These are phyloP conservation scores for Pythium brachiatum DNA, from an alignment of 352 stramenopile genomes.

Conservation along the genomic window DNA sequence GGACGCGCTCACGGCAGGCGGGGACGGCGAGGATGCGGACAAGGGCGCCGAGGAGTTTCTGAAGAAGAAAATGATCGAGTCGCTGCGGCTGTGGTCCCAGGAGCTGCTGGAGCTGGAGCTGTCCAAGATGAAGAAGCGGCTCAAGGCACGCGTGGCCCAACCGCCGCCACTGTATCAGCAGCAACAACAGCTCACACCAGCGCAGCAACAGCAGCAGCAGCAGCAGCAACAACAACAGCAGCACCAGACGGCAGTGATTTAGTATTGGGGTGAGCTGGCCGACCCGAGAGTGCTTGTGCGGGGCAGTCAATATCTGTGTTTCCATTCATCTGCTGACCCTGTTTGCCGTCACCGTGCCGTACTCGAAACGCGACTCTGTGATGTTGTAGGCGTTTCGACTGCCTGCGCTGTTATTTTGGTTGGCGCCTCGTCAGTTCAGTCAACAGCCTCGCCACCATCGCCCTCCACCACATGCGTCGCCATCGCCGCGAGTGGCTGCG, in stretches of 20 bases:
- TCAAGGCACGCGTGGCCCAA: slow-evolving; percentile 33
- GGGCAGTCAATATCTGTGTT: background rate
- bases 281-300: background rate
- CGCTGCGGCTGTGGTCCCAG: slow-evolving; percentile 63
- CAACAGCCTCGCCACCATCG: background rate
- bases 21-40: slow-evolving; percentile 32
- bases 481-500: slow-evolving; percentile 17
- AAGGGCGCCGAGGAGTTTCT: slow-evolving; percentile 50
- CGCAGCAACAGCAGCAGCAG: slow-evolving; percentile 12
- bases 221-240: slow-evolving; percentile 11
- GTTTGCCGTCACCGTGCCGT: background rate
- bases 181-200: background rate
- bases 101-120: slow-evolving; percentile 69
- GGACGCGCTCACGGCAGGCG: slow-evolving; percentile 5
- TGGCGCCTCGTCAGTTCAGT: background rate
- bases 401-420: background rate
- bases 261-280: background rate
- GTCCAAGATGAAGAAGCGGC: slow-evolving; percentile 62
- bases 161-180: slow-evolving; percentile 3
- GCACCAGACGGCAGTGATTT: slow-evolving; percentile 36
- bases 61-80: slow-evolving; percentile 79
- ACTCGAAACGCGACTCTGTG: background rate
- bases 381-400: slow-evolving; percentile 3
- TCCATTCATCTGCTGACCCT: background rate
- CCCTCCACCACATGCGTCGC: slow-evolving; percentile 6